These are phyloP conservation scores for Cercospora zeae-maydis DNA, from an alignment of 2,329 filamentous ascomycete species.

Conservation along the genomic window DNA sequence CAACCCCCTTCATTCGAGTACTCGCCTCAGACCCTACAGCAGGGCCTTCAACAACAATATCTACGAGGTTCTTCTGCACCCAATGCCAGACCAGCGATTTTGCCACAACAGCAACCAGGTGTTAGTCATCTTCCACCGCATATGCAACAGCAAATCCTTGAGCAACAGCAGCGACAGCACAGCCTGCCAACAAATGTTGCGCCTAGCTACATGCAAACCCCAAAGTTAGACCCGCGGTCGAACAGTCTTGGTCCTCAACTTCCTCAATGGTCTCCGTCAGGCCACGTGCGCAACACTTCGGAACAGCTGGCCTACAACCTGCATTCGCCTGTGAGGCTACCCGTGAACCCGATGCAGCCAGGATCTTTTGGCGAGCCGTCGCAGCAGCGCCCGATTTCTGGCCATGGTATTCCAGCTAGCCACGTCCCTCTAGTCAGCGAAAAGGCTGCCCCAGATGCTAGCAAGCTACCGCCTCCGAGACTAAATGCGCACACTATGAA, in stretches of 20 bases:
- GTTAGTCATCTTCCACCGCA: conserved; percentile 25
- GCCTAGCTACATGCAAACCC: conserved; percentile 3
- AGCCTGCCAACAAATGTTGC: conserved; percentile 20
- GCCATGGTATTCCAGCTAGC: background rate
- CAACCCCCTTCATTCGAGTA: conserved; percentile 50
- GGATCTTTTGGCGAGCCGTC: background rate
- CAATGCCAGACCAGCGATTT: conserved; percentile 6
- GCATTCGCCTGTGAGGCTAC: conserved; percentile 1
- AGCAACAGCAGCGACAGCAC: conserved; percentile 29
- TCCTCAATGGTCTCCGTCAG: background rate
- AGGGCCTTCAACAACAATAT: conserved; percentile 29
- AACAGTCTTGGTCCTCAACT: conserved; percentile 2
- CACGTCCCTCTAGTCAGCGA: conserved; percentile 38
- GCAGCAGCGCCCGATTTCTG: conserved; percentile 7
- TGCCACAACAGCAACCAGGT: conserved; percentile 24
- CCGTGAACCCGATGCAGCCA: conserved; percentile 3
- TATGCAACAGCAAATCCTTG: conserved; percentile 25
- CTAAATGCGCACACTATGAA: conserved; percentile 56
- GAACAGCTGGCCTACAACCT: background rate
- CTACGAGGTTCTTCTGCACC: conserved; percentile 21
- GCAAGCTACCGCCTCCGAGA: conserved; percentile 57
- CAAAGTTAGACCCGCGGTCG: conserved; percentile 10
- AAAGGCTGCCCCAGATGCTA: conserved; percentile 50
- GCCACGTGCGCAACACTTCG: background rate
- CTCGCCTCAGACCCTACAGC: conserved; percentile 39